phyloP scores from a whole-genome alignment of 1,284 basidiomycete species.

The Ceratobasidium sp. region DNA sequence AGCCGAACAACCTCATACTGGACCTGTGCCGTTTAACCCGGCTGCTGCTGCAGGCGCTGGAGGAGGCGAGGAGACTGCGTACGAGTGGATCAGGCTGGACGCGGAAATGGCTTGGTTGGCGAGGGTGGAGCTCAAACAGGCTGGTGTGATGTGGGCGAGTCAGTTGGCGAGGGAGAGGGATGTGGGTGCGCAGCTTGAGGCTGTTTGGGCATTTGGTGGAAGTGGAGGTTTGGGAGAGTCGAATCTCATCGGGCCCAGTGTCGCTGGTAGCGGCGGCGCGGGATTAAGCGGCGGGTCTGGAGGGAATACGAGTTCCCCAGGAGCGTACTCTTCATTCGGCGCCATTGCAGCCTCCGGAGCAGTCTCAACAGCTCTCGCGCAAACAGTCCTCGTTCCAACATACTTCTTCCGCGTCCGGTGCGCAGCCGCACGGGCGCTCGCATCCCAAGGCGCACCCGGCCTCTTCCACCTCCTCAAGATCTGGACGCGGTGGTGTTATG shows the following conservation, averaged over 20 bases:
- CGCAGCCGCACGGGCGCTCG: conserved; percentile 91
- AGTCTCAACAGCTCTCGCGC: conserved; percentile 68
- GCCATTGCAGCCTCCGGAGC: conserved; percentile 38
- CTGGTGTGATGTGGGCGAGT: conserved; percentile 99
- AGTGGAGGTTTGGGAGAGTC: conserved; percentile 18
- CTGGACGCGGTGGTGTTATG: conserved; percentile 93
- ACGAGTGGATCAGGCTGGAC: conserved; percentile 99
- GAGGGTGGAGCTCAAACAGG: conserved; percentile 91
- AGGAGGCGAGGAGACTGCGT: conserved; percentile 67
- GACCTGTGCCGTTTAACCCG: conserved; percentile 59
- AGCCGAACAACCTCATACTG: conserved; percentile 93
- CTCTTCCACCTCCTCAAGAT: conserved; percentile 97
- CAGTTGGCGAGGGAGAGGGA: conserved; percentile 97
- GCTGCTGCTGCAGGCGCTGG: neutral
- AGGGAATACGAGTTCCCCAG: conserved; percentile 20
- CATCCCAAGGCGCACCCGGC: conserved; percentile 78
- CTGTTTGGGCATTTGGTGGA: conserved; percentile 39
- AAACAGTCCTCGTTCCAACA: conserved; percentile 93
- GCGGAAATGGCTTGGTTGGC: conserved; percentile 99
- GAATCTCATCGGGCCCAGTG: neutral
- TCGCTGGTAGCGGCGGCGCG: neutral
- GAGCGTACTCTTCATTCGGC: conserved; percentile 30
- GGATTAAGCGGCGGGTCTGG: conserved; percentile 10
- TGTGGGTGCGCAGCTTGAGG: conserved; percentile 98
- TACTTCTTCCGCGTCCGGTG: conserved; percentile 98